phyloP scores from a whole-genome alignment of 768 basidiomycete species.

The Coprinopsis strossmayeri region DNA sequence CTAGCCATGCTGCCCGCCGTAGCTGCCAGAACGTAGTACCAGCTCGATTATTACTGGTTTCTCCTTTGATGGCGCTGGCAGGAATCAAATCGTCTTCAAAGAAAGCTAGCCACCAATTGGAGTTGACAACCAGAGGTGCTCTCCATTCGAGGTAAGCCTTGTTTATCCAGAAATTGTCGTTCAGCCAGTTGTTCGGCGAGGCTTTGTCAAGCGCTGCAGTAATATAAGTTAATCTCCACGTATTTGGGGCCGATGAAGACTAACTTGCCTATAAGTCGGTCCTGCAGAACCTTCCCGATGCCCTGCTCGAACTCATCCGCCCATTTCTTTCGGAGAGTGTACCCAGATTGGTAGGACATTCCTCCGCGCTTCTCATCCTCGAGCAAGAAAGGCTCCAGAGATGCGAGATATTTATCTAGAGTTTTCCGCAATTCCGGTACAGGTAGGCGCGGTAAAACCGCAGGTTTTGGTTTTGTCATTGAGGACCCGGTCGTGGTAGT shows the following conservation, averaged over 20 bases:
- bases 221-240: constrained; percentile 10
- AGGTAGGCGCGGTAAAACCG: constrained; percentile 62
- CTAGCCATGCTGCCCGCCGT: constrained; percentile 76
- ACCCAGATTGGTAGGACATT: constrained; percentile 41
- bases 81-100: constrained; percentile 67
- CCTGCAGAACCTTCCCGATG: constrained; percentile 62
- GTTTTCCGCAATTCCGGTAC: constrained; percentile 74
- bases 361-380: constrained; percentile 65
- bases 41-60: constrained; percentile 30
- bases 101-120: constrained; percentile 95
- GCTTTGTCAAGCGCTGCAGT: constrained; percentile 65
- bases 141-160: constrained; percentile 88
- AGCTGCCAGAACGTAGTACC: constrained; percentile 79
- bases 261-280: constrained; percentile 64
- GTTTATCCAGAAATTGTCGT: constrained; percentile 89
- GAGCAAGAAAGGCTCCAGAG: constrained; percentile 71
- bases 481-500: constrained; percentile 11
- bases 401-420: constrained; percentile 70
- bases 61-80: constrained; percentile 26
- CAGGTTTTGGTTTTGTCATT: constrained; percentile 17
- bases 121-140: constrained; percentile 78
- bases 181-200: constrained; percentile 89
- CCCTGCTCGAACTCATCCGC: constrained; percentile 67
- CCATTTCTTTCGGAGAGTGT: constrained; percentile 49
- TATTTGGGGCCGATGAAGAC: constrained; percentile 12